Evolutionary conservation across 306 rosid genomes (phyloP).

Genomic region (Comarum palustre): DNA sequence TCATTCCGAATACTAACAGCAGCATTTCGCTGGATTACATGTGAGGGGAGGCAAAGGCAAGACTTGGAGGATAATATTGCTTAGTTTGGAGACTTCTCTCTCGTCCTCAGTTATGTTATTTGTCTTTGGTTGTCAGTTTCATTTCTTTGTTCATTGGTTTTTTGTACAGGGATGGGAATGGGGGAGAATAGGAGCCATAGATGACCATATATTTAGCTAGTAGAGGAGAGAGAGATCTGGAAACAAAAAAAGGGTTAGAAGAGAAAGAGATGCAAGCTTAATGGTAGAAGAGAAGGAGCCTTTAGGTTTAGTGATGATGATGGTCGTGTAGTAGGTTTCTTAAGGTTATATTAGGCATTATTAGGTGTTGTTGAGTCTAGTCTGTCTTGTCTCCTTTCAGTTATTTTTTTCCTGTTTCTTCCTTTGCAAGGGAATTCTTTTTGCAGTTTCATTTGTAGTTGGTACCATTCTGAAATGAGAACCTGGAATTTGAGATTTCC

Average conservation of each 20-base stretch:
- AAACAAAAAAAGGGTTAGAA: conserved; percentile 13
- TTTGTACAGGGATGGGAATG: conserved; percentile 84
- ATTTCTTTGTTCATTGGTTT: conserved; percentile 62
- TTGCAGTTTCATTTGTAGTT: conserved; percentile 96
- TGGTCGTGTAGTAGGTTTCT: conserved; percentile 39
- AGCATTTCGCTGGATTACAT: conserved; percentile 69
- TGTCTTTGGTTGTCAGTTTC: conserved; percentile 45
- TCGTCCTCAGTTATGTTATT: conserved; percentile 44
- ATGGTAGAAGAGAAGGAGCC: conserved; percentile 44
- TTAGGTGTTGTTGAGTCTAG: conserved; percentile 43
- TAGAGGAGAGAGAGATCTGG: conserved; percentile 43
- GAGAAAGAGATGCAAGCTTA: conserved; percentile 51
- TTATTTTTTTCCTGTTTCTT: conserved; percentile 53
- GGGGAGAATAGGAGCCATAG: conserved; percentile 60
- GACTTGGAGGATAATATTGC: conserved; percentile 22
- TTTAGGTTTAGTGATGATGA: conserved; percentile 52
- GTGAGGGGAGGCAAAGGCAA: conserved; percentile 42
- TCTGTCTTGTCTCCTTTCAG: conserved; percentile 38
- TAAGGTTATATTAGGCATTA: conserved; percentile 42
- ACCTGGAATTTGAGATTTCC: conserved; percentile 51
- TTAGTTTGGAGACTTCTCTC: conserved; percentile 25
- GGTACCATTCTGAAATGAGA: conserved; percentile 59
- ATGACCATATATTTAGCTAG: conserved; percentile 60
- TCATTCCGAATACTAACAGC: conserved; percentile 76
- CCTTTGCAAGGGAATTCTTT: conserved; percentile 78